Evolutionary conservation across 1,284 basidiomycete species (phyloP).

Genomic region (Uromyces viciae-fabae): DNA sequence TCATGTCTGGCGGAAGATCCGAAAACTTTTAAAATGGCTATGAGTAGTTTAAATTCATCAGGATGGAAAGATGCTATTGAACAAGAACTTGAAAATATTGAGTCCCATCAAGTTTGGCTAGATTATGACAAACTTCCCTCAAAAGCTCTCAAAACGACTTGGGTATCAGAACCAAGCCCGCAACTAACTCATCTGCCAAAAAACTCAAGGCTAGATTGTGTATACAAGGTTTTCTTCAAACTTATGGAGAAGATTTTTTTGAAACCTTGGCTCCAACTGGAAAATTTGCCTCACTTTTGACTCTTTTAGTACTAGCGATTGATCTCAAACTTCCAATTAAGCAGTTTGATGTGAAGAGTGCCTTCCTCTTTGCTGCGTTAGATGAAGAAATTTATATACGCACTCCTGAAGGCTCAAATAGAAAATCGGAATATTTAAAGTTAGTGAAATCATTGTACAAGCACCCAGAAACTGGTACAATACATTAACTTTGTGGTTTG

Average conservation of each 20-base stretch:
- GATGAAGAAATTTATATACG: slow-evolving; percentile 57
- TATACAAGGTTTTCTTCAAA: slow-evolving; percentile 58
- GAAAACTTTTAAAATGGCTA: background rate
- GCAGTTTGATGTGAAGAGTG: slow-evolving; percentile 58
- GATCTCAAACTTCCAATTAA: slow-evolving; percentile 53
- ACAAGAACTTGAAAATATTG: background rate
- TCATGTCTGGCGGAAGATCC: background rate
- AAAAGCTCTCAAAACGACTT: slow-evolving; percentile 51
- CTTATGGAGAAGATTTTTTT: slow-evolving; percentile 57
- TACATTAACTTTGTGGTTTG: background rate
- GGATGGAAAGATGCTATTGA: background rate
- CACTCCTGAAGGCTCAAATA: slow-evolving; percentile 50
- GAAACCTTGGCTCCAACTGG: too few relatives aligned
- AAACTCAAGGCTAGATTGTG: slow-evolving; percentile 57
- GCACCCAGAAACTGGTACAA: background rate
- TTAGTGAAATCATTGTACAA: background rate
- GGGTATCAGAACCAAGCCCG: slow-evolving; percentile 56
- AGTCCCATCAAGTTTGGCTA: background rate
- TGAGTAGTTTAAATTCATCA: background rate
- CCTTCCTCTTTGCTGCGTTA: slow-evolving; percentile 58
- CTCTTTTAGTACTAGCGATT: slow-evolving; percentile 56
- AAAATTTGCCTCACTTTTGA: slow-evolving; percentile 54
- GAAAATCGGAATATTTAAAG: background rate
- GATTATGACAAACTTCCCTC: background rate
- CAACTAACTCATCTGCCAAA: slow-evolving; percentile 53